phyloP scores from a whole-genome alignment of 139 green algal species.

The Tetradesmus lagerheimii region DNA sequence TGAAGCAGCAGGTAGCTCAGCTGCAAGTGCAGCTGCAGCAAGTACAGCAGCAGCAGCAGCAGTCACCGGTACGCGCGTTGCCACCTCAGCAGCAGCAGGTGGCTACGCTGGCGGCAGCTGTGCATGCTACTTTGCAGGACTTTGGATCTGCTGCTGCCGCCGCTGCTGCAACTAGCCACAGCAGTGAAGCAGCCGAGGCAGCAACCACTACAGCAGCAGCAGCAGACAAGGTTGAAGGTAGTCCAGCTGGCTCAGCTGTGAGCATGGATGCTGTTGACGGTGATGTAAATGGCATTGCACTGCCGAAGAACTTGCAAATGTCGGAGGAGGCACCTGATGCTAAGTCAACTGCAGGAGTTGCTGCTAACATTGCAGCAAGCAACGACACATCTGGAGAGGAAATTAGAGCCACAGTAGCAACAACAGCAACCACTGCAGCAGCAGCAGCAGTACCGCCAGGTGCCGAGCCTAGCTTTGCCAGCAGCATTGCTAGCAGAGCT shows the following conservation, averaged over 20 bases:
- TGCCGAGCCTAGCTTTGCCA: not conserved
- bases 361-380: not conserved
- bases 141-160: not conserved
- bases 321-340: no score
- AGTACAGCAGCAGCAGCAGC: not conserved
- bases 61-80: not conserved
- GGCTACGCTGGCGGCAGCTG: no score
- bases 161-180: not conserved
- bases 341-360: not conserved
- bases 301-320: no score
- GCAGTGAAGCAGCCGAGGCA: not conserved
- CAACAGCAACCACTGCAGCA: not conserved
- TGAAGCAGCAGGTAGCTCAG: not conserved
- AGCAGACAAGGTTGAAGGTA: not conserved
- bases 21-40: not conserved
- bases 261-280: not conserved
- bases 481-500: not conserved
- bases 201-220: not conserved
- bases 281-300: not conserved
- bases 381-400: no score
- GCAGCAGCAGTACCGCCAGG: not conserved
- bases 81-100: no score
- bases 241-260: not conserved
- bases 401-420: not conserved
- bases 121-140: no score